Conservation (phyloP, 2,329 filamentous ascomycete species). For the Pleoardoris graminearum region DNA sequence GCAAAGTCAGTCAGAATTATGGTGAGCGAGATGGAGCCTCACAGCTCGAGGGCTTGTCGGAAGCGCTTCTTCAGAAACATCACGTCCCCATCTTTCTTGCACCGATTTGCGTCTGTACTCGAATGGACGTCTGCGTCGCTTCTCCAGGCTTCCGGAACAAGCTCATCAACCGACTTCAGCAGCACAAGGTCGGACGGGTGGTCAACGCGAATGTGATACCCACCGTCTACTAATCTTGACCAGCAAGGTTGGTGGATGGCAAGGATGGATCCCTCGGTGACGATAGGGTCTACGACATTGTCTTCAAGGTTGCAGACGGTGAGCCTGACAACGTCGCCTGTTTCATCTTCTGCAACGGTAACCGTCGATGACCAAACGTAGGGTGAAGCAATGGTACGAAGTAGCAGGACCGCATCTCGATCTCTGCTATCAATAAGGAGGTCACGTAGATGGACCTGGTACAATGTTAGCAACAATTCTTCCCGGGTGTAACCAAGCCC, state of each 20-base stretch:
- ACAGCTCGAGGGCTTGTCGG: conserved; percentile 24
- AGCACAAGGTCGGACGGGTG: conserved; percentile 28
- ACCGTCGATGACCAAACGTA: conserved; percentile 28
- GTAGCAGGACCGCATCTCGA: conserved; percentile 10
- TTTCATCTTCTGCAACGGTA: conserved; percentile 25
- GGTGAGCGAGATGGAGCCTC: background rate
- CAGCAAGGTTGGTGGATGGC: conserved; percentile 29
- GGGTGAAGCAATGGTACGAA: conserved; percentile 23
- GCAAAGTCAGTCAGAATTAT: background rate
- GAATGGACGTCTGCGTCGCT: background rate
- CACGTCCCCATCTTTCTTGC: conserved; percentile 31
- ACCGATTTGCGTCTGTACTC: conserved; percentile 10
- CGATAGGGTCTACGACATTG: conserved; percentile 23
- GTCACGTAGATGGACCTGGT: conserved; percentile 17
- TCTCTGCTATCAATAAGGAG: conserved; percentile 13
- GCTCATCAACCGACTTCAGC: conserved; percentile 9
- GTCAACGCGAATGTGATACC: conserved; percentile 27
- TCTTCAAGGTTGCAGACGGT: conserved; percentile 31
- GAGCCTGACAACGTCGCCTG: conserved; percentile 21
- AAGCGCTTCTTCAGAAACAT: conserved; percentile 32
- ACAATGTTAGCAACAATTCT: background rate
- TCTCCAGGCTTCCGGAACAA: conserved; percentile 17
- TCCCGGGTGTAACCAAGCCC: too few relatives aligned
- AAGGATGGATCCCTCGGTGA: conserved; percentile 16
- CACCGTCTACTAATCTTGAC: conserved; percentile 16